Conservation (phyloP, 1,284 basidiomycete species). For the Rhodotorula sp. region DNA sequence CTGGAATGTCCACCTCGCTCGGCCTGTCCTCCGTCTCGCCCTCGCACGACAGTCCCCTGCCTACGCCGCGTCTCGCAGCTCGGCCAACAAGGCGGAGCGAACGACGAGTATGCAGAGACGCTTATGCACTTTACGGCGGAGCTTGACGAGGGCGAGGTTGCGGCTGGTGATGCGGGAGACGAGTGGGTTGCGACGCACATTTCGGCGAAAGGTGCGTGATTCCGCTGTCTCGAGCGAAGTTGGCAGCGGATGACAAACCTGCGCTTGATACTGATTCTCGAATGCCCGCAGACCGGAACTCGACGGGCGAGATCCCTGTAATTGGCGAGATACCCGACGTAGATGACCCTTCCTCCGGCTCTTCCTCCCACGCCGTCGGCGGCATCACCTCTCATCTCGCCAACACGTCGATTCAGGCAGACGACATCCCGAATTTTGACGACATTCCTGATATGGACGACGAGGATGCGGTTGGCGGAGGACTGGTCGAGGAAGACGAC, state of each 20-base stretch:
- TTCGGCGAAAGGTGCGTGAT: slow-evolving; percentile 22
- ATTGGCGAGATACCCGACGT: slow-evolving; percentile 82
- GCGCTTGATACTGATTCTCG: no score
- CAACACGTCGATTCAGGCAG: slow-evolving; percentile 40
- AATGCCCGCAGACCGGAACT: slow-evolving; percentile 11
- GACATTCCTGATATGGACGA: slow-evolving; percentile 88
- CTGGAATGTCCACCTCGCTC: background rate
- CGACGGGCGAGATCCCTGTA: slow-evolving; percentile 41
- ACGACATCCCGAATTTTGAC: slow-evolving; percentile 65
- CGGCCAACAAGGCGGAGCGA: slow-evolving; percentile 88
- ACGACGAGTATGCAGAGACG: slow-evolving; percentile 91
- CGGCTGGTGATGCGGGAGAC: slow-evolving; percentile 45
- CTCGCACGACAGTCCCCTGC: slow-evolving; percentile 66
- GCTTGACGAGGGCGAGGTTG: slow-evolving; percentile 51
- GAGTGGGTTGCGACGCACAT: slow-evolving; percentile 55
- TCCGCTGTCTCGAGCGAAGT: no score
- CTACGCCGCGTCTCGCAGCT: slow-evolving; percentile 84
- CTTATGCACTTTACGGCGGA: slow-evolving; percentile 58
- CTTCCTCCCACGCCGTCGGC: background rate
- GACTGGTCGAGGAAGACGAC: slow-evolving; percentile 72
- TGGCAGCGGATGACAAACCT: no score
- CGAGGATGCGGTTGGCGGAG: slow-evolving; percentile 57
- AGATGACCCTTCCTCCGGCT: slow-evolving; percentile 47
- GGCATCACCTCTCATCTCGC: slow-evolving; percentile 5
- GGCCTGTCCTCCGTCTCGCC: no score